Conservation (phyloP, 495 filamentous ascomycete species). For the Podospora pseudoanserina region DNA sequence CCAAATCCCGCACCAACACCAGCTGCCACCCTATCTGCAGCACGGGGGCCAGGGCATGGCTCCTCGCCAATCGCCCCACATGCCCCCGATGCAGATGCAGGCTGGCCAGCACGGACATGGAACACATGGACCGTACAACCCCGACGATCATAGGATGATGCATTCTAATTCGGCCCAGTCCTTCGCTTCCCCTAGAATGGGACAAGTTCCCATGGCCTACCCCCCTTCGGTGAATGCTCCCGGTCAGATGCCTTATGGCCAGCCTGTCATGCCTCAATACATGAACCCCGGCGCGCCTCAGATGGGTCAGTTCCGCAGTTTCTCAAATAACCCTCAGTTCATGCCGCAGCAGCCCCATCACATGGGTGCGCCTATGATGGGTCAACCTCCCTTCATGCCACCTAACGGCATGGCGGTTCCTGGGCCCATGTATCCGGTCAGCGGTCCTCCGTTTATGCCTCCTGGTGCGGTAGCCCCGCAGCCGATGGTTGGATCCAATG, state of each 20-base stretch:
- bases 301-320: slow-evolving; percentile 50
- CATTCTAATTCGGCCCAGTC: slow-evolving; percentile 75
- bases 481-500: slow-evolving; percentile 59
- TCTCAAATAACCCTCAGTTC: slow-evolving; percentile 61
- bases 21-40: slow-evolving; percentile 66
- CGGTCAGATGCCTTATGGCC: slow-evolving; percentile 66
- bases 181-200: slow-evolving; percentile 72
- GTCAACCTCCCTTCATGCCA: slow-evolving; percentile 62
- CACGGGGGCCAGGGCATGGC: slow-evolving; percentile 43
- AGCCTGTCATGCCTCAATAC: slow-evolving; percentile 67
- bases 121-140: slow-evolving; percentile 57
- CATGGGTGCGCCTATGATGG: slow-evolving; percentile 74
- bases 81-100: slow-evolving; percentile 63
- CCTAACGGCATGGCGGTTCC: slow-evolving; percentile 57
- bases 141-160: slow-evolving; percentile 83
- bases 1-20: slow-evolving; percentile 71
- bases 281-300: slow-evolving; percentile 62
- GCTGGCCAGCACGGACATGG: slow-evolving; percentile 58
- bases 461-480: slow-evolving; percentile 58
- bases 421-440: slow-evolving; percentile 64
- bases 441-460: slow-evolving; percentile 59
- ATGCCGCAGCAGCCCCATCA: slow-evolving; percentile 59
- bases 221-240: slow-evolving; percentile 65
- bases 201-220: slow-evolving; percentile 65
- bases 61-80: slow-evolving; percentile 59